Base-by-base conservation (phyloP, 2,329 filamentous ascomycete species). In the Aspergillus floridensis region DNA sequence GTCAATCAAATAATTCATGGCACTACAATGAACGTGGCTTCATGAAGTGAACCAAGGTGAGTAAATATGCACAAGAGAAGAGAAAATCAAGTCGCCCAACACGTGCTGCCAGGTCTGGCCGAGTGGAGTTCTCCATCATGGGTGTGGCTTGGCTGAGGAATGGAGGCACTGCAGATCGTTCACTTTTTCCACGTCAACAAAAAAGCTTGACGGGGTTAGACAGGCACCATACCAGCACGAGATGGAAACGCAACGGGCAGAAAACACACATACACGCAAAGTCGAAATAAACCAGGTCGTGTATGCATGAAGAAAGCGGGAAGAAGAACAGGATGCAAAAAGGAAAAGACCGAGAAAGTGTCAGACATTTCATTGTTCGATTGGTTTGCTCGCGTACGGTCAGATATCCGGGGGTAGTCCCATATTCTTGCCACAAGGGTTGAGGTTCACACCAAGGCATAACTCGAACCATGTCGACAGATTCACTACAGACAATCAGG, bases 31-130 rank as follows among this genome's bases (percentile, higher is more conserved):
- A 57, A 53, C 14, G 5, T 51, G 51, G 51, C 41, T 32, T 56
- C 56, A 59, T 53, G 58, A 26, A 49, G 52, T 56, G 49, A 22
- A 29, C 41, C 24, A 26, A 16, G 3, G 19, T 31, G n/a, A 46
- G 21, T 57, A 38, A 67, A 66, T 67, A 67, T 67, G 58, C 65
- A 66, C 65, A 66, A 53, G 51, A 57, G 54, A 63, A 63, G 49
- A 49, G 49, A 48, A 57, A 49, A 49, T 41, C 56, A 41, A 61
- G 57, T 21, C 49, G 53, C 59, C 56, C 51, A 14, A n/a, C 58
- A 35, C 24, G 47, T 41, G 11, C 57, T 41, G 38, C 32, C 51
- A 22, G 29, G 29, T 26, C 44, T 35, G 22, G 14, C 32, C 2
- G 41, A 46, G 24, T 46, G 41, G 48, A 49, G 22, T 19, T 19